Evolutionary conservation across 1,139 yeast species (phyloP), one percentile per base, ranked within the genome.

Genomic region (Geotrichum fermentans): DNA sequence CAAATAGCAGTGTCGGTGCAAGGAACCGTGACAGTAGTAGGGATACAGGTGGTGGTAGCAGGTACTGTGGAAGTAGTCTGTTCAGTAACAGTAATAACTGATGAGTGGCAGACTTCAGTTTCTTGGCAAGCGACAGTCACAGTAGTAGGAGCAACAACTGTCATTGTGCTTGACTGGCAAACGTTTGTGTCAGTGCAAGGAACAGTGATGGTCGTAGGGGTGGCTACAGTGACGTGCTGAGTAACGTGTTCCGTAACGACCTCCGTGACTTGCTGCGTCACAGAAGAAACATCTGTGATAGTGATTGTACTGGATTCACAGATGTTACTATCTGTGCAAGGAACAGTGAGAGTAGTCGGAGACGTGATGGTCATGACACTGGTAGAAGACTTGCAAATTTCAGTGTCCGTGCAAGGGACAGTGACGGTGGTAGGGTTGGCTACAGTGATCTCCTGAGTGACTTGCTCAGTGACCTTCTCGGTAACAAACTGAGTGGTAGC

Each of bases 151-250:
- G 26, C 10, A 2, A 24, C 24, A 11, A 44, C 38, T 13, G 47
- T 44, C 5, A 37, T 29, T 4, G 47, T 44, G 17, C 30, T 21
- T 7, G 32, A 44, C n/a, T 44, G 13, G 43, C 47, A 44, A 29
- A 44, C 28, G n/a, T 37, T 38, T 13, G 47, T 7, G 29, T 44
- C 42, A 30, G 38, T 14, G 37, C 41, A 32, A 17, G 38, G 47
- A 30, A 36, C 35, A 13, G 47, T 44, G n/a, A 44, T 29, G 8
- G 28, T 28, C 11, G 35, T 34, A 8, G 45, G 24, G 18, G 20
- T 22, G 11, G 45, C 39, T 8, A 26, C 26, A 10, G 40, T 26
- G 11, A 29, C 41, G n/a, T 14, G 22, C 36, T 22, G 21, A 24
- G 46, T 22, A 22, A 22, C 28, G 13, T 11, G 16, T 11, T 37